Base-by-base conservation (phyloP, 2,329 filamentous ascomycete genomes). In the Periconia sp. region DNA sequence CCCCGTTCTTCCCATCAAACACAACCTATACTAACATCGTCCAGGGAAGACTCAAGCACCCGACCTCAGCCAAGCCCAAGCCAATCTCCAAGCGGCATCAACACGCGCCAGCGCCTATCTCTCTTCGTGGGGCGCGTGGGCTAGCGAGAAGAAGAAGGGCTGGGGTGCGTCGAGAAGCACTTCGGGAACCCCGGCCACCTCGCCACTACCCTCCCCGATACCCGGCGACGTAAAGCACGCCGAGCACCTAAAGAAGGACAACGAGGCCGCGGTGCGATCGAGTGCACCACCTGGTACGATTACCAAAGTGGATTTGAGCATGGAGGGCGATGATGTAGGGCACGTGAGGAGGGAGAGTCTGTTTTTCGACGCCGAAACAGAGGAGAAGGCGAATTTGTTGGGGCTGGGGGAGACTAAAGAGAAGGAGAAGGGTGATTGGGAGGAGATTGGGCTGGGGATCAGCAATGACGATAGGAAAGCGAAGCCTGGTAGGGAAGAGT, bases 101-200 rank as follows among this genome's bases (percentile, higher is more conserved):
- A 81, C 81, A 48, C 76, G 79, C 40, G 85, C 85, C n/a, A 77
- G 83, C 15, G 81, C 85, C 1, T 88, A 87, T 62, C 71, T 88
- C 47, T 85, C 81, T 51, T 85, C 82, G 0, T 87, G 85, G 85
- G 80, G 84, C 5, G 73, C 78, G 1, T 87, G 85, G 85, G 85
- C 85, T 5, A 86, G 86, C 47, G 89, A 94, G 76, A 93, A 92
- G 76, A 89, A 87, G 43, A 71, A 69, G 44, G 69, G 68, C 2
- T 74, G 71, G 71, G 52, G 27, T 17, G 60, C 64, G 1, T 53
- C 55, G 6, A 49, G 54, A 10, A 65, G 54, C 46, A 41, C 59
- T 2, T 59, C 52, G 1, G 45, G 52, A 2, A 69, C 67, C 20
- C 67, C 67, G 1, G 52, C 63, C 1, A 55, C 52, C 3, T 61